Evolutionary conservation across 257 asterid genomes (phyloP), one percentile per base, ranked within the genome.

Genomic region (Craterostigma plantagineum): DNA sequence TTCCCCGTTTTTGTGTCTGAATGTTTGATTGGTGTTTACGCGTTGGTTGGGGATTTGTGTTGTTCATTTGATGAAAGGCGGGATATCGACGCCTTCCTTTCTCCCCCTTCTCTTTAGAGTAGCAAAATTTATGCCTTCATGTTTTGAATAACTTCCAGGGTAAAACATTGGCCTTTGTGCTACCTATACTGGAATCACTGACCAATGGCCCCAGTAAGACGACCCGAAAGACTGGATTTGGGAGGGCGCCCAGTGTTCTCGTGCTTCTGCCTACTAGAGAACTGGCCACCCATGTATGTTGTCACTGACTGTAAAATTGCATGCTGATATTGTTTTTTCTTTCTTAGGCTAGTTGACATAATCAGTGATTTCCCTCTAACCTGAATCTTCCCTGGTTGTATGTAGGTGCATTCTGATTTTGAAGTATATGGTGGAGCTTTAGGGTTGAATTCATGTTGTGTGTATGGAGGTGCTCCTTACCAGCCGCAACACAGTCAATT

Each of bases 191-290:
- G 67, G 92, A 77, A 48, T 74, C 92, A 4, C 45, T 77, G 51
- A 65, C 69, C 30, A 73, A 62, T 52, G 85, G 85, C 11, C 78
- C 54, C 10, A 33, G 70, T 2, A 61, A 61, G 49, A 62, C 58
- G n/a, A 50, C 54, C 3, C 52, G 78, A 14, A 77, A 55, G 49
- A 71, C 63, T 45, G 81, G 78, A 36, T 66, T 68, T 53, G 85
- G 85, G 41, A 60, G 72, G 34, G 39, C 70, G 18, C 91, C 84
- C 4, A 70, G 72, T 58, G 91, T 77, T 66, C 66, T 77, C 30
- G 78, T 79, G 47, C 92, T 90, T 14, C 64, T 90, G 42, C 98
- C 98, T 56, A 90, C 98, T 35, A 76, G 98, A 62, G 98, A 90
- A 59, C 66, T 83, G 77, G 95, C 98, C 43, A 65, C 57, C 18